Conservation (phyloP, 2,329 filamentous ascomycete species). For the Claviceps paspali region DNA sequence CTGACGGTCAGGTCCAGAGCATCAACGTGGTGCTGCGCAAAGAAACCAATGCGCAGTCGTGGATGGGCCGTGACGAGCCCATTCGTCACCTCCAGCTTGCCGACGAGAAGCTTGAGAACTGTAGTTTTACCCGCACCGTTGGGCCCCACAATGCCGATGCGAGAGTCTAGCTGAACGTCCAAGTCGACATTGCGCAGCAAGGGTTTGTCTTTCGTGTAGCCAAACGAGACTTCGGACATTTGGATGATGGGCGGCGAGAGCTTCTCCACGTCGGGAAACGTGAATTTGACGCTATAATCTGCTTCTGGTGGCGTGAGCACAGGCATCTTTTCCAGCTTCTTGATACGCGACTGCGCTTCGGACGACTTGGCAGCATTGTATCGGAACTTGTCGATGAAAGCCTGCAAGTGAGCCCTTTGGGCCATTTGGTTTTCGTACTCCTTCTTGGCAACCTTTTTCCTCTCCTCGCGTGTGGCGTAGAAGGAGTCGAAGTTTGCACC, state of each 20-base stretch:
- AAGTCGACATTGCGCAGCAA: conserved; percentile 79
- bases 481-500: conserved; percentile 94
- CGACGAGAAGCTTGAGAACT: conserved; percentile 91
- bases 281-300: conserved; percentile 93
- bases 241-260: conserved; percentile 94
- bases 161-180: conserved; percentile 92
- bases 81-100: conserved; percentile 58
- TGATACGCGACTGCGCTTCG: conserved; percentile 95
- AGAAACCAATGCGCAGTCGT: conserved; percentile 83
- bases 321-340: conserved; percentile 97
- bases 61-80: conserved; percentile 82
- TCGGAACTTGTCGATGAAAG: conserved; percentile 98
- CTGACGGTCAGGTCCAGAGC: conserved; percentile 79
- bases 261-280: conserved; percentile 95
- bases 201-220: conserved; percentile 65
- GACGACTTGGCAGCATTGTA: conserved; percentile 99
- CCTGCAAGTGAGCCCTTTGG: conserved; percentile 80
- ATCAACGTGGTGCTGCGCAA: conserved; percentile 96
- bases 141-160: conserved; percentile 97
- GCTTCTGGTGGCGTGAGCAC: conserved; percentile 77
- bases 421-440: conserved; percentile 99
- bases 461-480: conserved; percentile 93
- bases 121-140: conserved; percentile 99
- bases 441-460: conserved; percentile 87
- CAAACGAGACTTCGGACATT: conserved; percentile 85